Evolutionary conservation across 2,329 filamentous ascomycete species (phyloP).

Genomic region (Kalmusia sp.): DNA sequence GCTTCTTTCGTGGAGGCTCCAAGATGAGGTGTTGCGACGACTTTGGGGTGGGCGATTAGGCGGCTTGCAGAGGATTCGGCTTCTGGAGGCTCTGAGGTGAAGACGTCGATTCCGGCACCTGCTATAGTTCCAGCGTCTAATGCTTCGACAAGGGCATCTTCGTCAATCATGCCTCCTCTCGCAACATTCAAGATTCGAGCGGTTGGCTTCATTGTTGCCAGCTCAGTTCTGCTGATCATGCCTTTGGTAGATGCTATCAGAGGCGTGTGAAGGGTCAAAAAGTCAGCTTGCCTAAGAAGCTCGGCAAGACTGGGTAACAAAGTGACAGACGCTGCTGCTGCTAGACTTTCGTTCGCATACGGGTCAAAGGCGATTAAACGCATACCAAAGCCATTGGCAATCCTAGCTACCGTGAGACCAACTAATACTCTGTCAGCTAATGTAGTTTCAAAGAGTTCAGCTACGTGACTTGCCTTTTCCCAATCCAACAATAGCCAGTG

Average conservation of each 20-base stretch:
- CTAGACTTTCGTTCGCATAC: conserved; percentile 77
- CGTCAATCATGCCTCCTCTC: conserved; percentile 80
- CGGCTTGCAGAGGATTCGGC: conserved; percentile 65
- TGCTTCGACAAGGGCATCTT: conserved; percentile 73
- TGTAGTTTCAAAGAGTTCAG: not conserved
- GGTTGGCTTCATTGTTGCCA: conserved; percentile 74
- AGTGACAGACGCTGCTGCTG: conserved; percentile 70
- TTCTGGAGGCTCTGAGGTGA: conserved; percentile 75
- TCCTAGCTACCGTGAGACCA: conserved; percentile 79
- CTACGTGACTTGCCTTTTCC: conserved; percentile 68
- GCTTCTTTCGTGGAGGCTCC: conserved; percentile 83
- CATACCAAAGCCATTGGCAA: conserved; percentile 80
- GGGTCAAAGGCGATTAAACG: conserved; percentile 77
- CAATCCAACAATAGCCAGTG: conserved; percentile 76
- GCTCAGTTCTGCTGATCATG: conserved; percentile 71
- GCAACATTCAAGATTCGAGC: conserved; percentile 81
- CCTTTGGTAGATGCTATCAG: conserved; percentile 78
- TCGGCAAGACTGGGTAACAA: conserved; percentile 65
- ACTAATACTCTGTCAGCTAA: conserved; percentile 53
- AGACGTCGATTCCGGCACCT: conserved; percentile 81
- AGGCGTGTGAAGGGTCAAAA: conserved; percentile 82
- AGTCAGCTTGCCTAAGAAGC: conserved; percentile 73
- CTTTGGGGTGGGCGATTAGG: conserved; percentile 72
- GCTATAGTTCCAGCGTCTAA: conserved; percentile 75
- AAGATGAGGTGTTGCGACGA: conserved; percentile 80